Conservation (phyloP, 345 rosid genomes). For the Salix purpurea region DNA sequence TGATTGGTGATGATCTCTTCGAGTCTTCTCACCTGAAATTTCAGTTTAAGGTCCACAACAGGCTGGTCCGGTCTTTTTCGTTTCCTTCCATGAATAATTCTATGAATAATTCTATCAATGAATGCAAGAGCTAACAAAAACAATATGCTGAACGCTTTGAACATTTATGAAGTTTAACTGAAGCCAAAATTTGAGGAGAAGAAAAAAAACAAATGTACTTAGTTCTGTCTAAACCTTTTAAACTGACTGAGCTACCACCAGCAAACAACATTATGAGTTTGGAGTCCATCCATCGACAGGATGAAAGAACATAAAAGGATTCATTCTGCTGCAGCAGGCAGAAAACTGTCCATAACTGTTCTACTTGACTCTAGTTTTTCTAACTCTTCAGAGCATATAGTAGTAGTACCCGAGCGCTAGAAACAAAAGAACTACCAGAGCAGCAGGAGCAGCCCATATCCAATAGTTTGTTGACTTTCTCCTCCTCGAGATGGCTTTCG, state of each 20-base stretch:
- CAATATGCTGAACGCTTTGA: background rate
- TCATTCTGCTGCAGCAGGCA: conserved; percentile 13
- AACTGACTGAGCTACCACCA: conserved; percentile 19
- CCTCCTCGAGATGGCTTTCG: conserved; percentile 66
- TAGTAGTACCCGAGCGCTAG: conserved; percentile 49
- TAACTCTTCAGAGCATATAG: conserved; percentile 36
- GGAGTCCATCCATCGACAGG: conserved; percentile 31
- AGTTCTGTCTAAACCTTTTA: conserved; percentile 12
- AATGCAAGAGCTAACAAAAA: background rate
- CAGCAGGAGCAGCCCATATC: conserved; percentile 62
- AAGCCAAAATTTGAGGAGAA: conserved; percentile 31
- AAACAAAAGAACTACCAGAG: conserved; percentile 39
- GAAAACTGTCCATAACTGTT: conserved; percentile 19
- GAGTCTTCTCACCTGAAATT: too few relatives aligned
- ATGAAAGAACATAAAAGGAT: conserved; percentile 30
- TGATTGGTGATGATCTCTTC: too few relatives aligned
- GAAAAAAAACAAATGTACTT: conserved; percentile 17
- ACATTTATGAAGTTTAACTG: background rate
- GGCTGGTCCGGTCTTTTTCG: background rate
- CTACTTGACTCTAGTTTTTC: conserved; percentile 1
- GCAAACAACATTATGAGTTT: conserved; percentile 27
- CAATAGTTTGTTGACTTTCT: conserved; percentile 70
- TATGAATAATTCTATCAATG: background rate
- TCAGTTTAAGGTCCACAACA: background rate
- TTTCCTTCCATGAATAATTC: background rate